Conservation (phyloP, 2,329 filamentous ascomycete genomes). For the Eutypa lata region DNA sequence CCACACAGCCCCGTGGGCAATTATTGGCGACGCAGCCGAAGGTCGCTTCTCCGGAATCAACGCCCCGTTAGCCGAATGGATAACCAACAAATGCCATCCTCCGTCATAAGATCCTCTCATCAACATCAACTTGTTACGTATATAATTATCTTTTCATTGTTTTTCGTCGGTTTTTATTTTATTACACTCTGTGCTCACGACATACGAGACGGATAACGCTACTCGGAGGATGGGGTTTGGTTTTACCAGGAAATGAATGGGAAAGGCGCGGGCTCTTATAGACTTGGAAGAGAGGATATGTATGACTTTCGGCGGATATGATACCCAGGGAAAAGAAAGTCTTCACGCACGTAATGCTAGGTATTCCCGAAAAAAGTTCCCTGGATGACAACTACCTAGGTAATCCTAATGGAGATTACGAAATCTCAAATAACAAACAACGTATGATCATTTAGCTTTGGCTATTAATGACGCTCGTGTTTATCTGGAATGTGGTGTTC, state of each 20-base stretch:
- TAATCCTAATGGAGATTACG: not conserved
- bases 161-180: not conserved
- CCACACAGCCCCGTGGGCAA: conserved; percentile 47
- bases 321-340: not conserved
- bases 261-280: not conserved
- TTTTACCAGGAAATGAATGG: not conserved
- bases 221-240: not conserved
- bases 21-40: conserved; percentile 37
- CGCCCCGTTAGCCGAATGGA: conserved; percentile 23
- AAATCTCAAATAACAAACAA: not conserved
- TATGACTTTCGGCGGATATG: not conserved
- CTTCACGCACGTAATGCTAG: not conserved
- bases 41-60: conserved; percentile 38
- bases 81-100: conserved; percentile 22
- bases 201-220: not conserved
- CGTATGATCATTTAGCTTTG: too few relatives aligned
- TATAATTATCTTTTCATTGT: not conserved
- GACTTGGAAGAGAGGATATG: too few relatives aligned
- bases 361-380: not conserved
- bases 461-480: too few relatives aligned
- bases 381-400: not conserved
- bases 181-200: too few relatives aligned
- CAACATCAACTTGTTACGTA: not conserved
- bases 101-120: conserved; percentile 6
- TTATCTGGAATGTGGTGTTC: too few relatives aligned